A percentile compares a stretch with the other conserved stretches of the same genome.
phyloP scores from a whole-genome alignment of 257 asterid species.

The Solanum etuberosum region DNA sequence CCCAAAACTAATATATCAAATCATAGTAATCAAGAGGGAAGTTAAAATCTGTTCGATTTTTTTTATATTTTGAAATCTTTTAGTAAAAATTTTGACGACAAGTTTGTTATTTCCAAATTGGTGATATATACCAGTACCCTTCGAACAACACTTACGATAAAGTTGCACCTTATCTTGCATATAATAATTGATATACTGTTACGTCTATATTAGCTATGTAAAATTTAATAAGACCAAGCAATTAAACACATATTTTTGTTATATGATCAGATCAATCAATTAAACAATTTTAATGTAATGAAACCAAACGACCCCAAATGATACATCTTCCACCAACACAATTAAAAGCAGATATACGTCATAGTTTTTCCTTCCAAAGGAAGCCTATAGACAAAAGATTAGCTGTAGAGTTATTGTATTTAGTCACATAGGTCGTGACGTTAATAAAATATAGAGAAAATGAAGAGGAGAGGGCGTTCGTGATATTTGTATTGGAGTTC shows the following conservation, averaged over 20 bases:
- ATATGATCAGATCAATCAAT: neutral
- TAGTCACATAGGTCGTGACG: conserved; percentile 25
- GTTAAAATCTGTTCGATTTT: neutral
- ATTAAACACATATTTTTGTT: neutral
- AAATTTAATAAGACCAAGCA: neutral
- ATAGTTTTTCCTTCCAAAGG: neutral
- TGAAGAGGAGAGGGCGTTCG: neutral
- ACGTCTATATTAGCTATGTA: neutral
- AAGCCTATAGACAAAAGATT: conserved; percentile 11
- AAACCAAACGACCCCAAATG: neutral
- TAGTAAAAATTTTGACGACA: neutral
- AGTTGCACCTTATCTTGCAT: neutral
- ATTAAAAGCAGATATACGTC: neutral
- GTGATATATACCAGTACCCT: neutral
- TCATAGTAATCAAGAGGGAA: neutral
- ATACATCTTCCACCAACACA: neutral
- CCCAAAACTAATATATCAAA: neutral
- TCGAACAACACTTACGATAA: neutral
- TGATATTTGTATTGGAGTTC: no score
- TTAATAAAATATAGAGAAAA: neutral
- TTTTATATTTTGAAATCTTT: no score
- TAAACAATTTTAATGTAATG: neutral
- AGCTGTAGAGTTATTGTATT: conserved; percentile 7
- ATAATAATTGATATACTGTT: neutral
- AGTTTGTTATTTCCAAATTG: neutral